phyloP scores from a whole-genome alignment of 116 monocot species.

The Phalaenopsis hybrid region DNA sequence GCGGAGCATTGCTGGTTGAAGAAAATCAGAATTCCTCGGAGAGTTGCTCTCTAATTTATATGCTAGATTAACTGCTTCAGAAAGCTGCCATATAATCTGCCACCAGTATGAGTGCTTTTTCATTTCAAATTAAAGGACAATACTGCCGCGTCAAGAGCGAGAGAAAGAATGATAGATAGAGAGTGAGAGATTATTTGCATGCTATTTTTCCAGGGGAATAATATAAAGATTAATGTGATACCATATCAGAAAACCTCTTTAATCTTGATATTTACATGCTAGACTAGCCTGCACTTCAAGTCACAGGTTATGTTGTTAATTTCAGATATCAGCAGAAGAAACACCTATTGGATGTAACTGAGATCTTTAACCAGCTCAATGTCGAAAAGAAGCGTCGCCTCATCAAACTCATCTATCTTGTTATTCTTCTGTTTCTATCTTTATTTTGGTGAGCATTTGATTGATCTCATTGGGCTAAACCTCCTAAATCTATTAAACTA shows the following conservation, averaged over 20 bases:
- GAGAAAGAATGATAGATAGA: background rate
- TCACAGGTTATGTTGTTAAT: slow-evolving; percentile 4
- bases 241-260: background rate
- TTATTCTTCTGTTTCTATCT: slow-evolving; percentile 71
- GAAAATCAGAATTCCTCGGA: too few species aligned
- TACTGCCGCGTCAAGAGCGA: too few species aligned
- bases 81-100: too few species aligned
- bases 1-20: too few species aligned
- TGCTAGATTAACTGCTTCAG: too few species aligned
- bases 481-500: background rate
- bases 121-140: too few species aligned
- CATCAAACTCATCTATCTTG: slow-evolving; percentile 52
- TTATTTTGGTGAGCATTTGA: slow-evolving; percentile 53
- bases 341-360: slow-evolving; percentile 82
- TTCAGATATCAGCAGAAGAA: slow-evolving; percentile 53
- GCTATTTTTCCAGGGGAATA: background rate
- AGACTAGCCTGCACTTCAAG: background rate
- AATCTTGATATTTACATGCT: background rate
- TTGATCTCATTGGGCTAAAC: background rate
- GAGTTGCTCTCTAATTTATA: too few species aligned
- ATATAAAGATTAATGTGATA: background rate
- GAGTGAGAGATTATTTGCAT: background rate
- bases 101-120: too few species aligned
- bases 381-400: slow-evolving; percentile 74
- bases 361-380: slow-evolving; percentile 76